These are phyloP conservation scores for Nemophila menziesii DNA, from an alignment of 257 asterid species.

Conservation along the genomic window DNA sequence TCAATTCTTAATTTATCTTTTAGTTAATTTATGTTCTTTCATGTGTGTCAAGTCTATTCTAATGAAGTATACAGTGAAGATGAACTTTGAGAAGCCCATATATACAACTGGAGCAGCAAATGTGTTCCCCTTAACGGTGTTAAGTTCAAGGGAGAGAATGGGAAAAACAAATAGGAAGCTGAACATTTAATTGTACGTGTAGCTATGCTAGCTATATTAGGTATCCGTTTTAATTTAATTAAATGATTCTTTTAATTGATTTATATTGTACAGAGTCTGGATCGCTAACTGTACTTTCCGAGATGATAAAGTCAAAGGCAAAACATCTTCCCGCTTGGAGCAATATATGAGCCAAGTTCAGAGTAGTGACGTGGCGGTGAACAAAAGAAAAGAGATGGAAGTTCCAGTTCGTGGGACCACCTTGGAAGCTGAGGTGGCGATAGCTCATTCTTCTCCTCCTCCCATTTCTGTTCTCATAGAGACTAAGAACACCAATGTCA, in stretches of 20 bases:
- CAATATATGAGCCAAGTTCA: too few relatives aligned
- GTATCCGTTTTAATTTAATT: too few relatives aligned
- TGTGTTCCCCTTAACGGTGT: slow-evolving; percentile 25
- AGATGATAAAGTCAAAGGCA: slow-evolving; percentile 34
- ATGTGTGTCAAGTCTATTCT: slow-evolving; percentile 52
- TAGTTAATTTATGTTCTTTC: too few relatives aligned
- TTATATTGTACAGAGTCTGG: slow-evolving; percentile 29
- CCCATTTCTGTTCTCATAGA: too few relatives aligned
- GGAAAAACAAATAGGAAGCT: slow-evolving; percentile 48
- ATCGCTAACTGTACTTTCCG: slow-evolving; percentile 20
- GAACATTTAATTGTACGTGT: slow-evolving; percentile 59
- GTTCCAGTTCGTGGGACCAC: too few relatives aligned
- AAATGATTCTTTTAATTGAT: neutral
- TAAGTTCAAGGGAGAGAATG: slow-evolving; percentile 31
- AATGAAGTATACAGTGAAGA: slow-evolving; percentile 33
- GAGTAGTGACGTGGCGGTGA: too few relatives aligned
- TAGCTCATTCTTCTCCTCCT: too few relatives aligned
- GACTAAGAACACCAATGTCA: too few relatives aligned
- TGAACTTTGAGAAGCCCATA: slow-evolving; percentile 21
- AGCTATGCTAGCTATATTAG: slow-evolving; percentile 40
- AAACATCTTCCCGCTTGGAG: slow-evolving; percentile 27
- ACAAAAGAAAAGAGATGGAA: too few relatives aligned
- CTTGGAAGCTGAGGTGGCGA: too few relatives aligned
- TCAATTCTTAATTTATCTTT: too few relatives aligned
- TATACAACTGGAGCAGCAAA: slow-evolving; percentile 23